Conservation (phyloP, 495 filamentous ascomycete species). For the Apodospora peruviana region DNA sequence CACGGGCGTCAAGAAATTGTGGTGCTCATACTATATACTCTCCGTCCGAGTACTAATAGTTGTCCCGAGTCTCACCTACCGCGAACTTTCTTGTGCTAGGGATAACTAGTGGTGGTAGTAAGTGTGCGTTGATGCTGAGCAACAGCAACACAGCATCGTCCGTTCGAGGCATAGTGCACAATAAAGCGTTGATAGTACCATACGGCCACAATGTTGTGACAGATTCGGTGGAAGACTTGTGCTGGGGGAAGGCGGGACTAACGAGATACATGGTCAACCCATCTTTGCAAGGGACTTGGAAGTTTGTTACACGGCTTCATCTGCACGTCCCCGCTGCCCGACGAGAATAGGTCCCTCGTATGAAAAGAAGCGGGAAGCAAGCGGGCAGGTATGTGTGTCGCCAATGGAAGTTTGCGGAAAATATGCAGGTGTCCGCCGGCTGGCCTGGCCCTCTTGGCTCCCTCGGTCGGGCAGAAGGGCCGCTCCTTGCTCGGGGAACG, state of each 20-base stretch:
- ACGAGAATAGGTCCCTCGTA: conserved; percentile 33
- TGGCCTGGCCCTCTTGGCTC: neutral
- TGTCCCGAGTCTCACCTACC: neutral
- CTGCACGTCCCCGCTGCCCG: conserved; percentile 26
- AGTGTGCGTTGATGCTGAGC: conserved; percentile 6
- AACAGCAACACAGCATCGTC: conserved; percentile 18
- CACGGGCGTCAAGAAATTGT: conserved; percentile 17
- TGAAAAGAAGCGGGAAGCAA: conserved; percentile 13
- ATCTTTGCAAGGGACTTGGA: no score
- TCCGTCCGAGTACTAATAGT: neutral
- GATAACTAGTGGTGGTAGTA: neutral
- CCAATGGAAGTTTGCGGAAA: conserved; percentile 11
- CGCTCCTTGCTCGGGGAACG: neutral
- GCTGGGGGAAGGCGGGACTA: no score
- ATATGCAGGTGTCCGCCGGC: conserved; percentile 15
- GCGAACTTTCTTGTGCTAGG: neutral
- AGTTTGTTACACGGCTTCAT: no score
- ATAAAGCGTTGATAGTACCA: no score
- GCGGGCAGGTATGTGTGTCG: conserved; percentile 7
- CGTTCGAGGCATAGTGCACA: no score
- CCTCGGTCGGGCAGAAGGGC: neutral
- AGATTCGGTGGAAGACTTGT: no score
- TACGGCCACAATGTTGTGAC: no score
- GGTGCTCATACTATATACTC: conserved; percentile 20
- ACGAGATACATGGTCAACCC: no score